Base-by-base conservation (phyloP, 352 stramenopile genomes). In the Phytopythium aichiense region DNA sequence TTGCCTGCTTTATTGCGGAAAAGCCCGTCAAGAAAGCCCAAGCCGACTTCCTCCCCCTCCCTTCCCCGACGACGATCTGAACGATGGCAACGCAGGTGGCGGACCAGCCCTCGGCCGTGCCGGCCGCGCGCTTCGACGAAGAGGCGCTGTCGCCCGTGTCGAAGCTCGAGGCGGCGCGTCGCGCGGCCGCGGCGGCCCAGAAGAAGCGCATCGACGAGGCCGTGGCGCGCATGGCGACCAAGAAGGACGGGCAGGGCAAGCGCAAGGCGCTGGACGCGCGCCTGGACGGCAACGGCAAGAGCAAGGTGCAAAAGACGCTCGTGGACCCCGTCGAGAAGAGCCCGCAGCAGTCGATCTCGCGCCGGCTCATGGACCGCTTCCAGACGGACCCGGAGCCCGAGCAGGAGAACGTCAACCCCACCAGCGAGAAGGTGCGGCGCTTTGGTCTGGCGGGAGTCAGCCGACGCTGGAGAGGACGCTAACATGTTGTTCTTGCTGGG, bases 161-260 rank as follows among this genome's bases (percentile, higher is more conserved):
- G n/a, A 91, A 94, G 66, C 76, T 92, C 56, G 80, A 91, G 56
- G 71, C 75, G 15, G 80, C 80, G 58, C 82, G 79, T 52, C 69
- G 87, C 56, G 75, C 73, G 20, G 76, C 84, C 2, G 73, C 76
- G 9, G 56, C 77, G n/a, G 79, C 91, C 63, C 84, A 92, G 74
- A 72, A 87, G 66, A 76, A 81, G 52, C 84, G 84, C 67, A 76
- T 94, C 33, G 77, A 89, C 20, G 65, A 61, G 1, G 84, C 82
- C 0, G 80, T 79, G 31, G 75, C 78, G 53, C 84, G 84, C 50
- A 68, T 89, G 46, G 76, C 62, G 20, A 49, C 53, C 42, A 87
- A 88, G 74, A 84, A 87, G 51, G 70, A 84, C 22, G 67, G 77
- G 61, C 30, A 68, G n/a, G 63, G 74, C 45, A 87, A 94, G 73